Percentiles rank a stretch among this genome's conserved stretches.
Evolutionary conservation across 441 rosid species (phyloP).

Genomic region (Populus hybrid): DNA sequence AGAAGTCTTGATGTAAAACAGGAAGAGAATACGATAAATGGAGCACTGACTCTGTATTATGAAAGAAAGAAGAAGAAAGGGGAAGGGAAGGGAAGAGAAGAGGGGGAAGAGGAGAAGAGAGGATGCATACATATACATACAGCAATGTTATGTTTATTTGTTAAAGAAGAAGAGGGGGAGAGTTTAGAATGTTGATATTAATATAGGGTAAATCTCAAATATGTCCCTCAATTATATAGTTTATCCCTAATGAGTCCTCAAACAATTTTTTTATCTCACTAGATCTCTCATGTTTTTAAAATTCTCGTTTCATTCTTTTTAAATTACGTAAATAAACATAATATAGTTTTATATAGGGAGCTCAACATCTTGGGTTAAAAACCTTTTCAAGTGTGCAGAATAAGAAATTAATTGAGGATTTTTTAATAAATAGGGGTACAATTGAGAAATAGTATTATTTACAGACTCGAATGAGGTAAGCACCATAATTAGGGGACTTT

Average conservation of each 20-base stretch:
- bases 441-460: not conserved
- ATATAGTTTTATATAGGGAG: too few species aligned
- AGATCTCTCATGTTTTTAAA: not conserved
- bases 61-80: not conserved
- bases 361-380: too few species aligned
- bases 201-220: not conserved
- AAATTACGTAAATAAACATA: too few species aligned
- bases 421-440: not conserved
- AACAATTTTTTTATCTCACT: not conserved
- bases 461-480: not conserved
- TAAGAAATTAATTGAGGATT: too few species aligned
- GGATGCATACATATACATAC: not conserved
- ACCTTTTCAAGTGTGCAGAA: too few species aligned
- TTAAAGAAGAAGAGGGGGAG: not conserved
- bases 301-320: too few species aligned
- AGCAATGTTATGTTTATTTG: not conserved
- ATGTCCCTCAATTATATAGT: not conserved
- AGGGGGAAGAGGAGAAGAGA: not conserved
- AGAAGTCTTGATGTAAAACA: not conserved
- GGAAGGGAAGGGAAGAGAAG: not conserved
- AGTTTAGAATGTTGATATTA: slow-evolving; percentile 5
- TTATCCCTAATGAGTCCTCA: not conserved
- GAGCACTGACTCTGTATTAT: not conserved
- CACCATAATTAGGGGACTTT: not conserved
- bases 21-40: not conserved